phyloP scores from a whole-genome alignment of 176 grass and related monocot genomes.

The Pontederia crassipes region DNA sequence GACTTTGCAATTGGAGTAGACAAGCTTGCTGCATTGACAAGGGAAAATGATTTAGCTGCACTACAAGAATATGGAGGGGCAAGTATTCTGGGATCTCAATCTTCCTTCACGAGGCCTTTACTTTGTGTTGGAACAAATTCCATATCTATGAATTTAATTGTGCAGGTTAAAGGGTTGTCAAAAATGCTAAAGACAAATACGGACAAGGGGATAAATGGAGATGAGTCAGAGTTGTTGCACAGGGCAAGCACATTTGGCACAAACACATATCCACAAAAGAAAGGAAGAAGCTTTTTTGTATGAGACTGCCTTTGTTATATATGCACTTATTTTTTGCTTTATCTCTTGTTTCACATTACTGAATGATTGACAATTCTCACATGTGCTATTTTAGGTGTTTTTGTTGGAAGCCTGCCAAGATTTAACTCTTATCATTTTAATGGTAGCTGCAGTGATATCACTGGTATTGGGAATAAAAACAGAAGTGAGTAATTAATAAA shows the following conservation, averaged over 20 bases:
- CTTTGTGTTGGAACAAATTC: not conserved
- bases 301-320: not conserved
- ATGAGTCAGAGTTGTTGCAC: conserved; percentile 17
- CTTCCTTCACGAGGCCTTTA: not conserved
- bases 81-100: conserved; percentile 7
- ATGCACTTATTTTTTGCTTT: not conserved
- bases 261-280: conserved; percentile 27
- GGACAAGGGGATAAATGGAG: conserved; percentile 12
- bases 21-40: conserved; percentile 14
- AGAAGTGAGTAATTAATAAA: conserved; percentile 40
- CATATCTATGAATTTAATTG: not conserved
- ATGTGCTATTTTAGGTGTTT: conserved; percentile 45
- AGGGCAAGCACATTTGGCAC: conserved; percentile 14
- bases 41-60: conserved; percentile 9
- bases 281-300: conserved; percentile 23
- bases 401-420: conserved; percentile 90
- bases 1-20: conserved; percentile 15
- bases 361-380: not conserved
- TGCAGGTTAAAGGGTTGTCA: conserved; percentile 19
- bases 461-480: conserved; percentile 83
- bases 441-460: conserved; percentile 82
- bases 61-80: conserved; percentile 26
- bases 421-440: conserved; percentile 83
- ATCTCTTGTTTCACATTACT: not conserved
- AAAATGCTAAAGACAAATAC: conserved; percentile 7